A percentile compares a stretch with the other conserved stretches of the same genome.
phyloP scores from a whole-genome alignment of 228 moss, liverwort and hornwort species.

The Sphagnum magellanicum region DNA sequence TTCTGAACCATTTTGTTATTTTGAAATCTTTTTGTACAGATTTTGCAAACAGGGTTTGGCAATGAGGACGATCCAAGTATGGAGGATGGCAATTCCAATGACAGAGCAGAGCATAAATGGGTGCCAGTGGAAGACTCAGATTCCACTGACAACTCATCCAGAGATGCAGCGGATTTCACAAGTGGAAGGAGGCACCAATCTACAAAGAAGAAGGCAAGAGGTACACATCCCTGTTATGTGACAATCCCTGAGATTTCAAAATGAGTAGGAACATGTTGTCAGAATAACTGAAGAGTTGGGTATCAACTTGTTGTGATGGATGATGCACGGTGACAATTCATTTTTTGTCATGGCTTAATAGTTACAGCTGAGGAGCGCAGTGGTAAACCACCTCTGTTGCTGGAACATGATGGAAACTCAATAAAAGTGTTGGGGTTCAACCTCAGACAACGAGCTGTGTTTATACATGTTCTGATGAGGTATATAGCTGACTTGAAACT shows the following conservation, averaged over 20 bases:
- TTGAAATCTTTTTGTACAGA: conserved; percentile 14
- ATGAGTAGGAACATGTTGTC: too few relatives aligned
- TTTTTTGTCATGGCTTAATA: background rate
- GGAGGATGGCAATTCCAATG: conserved; percentile 80
- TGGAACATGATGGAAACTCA: conserved; percentile 93
- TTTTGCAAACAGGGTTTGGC: conserved; percentile 41
- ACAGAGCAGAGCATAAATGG: conserved; percentile 69
- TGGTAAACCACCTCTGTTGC: conserved; percentile 71
- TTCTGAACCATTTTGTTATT: background rate
- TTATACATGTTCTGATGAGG: conserved; percentile 99
- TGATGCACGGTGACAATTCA: too few relatives aligned
- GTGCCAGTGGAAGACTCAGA: conserved; percentile 64
- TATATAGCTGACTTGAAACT: conserved; percentile 12
- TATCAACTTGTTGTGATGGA: too few relatives aligned
- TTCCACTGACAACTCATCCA: conserved; percentile 42
- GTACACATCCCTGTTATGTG: conserved; percentile 13
- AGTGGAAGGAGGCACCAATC: conserved; percentile 59
- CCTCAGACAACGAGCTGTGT: conserved; percentile 80
- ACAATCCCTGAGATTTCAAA: too few relatives aligned
- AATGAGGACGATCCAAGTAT: conserved; percentile 92
- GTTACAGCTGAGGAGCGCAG: conserved; percentile 30
- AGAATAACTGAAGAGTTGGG: too few relatives aligned
- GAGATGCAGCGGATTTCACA: conserved; percentile 53
- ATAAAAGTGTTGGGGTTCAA: conserved; percentile 87
- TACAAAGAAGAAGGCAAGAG: conserved; percentile 70